Percentiles rank a stretch among this genome's conserved stretches.
Evolutionary conservation across 1,284 basidiomycete species (phyloP).

Genomic region (Moniliophthora roreri): DNA sequence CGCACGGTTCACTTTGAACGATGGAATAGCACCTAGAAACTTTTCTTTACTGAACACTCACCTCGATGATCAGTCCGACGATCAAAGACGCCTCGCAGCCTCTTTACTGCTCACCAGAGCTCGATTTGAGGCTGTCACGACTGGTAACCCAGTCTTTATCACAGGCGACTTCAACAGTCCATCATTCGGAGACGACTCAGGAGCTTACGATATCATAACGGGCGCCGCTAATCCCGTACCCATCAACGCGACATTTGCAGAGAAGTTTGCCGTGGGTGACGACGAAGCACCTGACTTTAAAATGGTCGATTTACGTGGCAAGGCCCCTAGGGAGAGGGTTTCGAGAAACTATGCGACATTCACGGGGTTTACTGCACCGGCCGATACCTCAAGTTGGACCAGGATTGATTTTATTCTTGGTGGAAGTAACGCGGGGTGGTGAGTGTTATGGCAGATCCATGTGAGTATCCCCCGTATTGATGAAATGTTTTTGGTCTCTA

Average conservation of each 20-base stretch:
- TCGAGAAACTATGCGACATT: constrained; percentile 54
- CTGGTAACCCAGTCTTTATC: constrained; percentile 42
- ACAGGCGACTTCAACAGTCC: constrained; percentile 57
- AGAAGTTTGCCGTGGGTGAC: constrained; percentile 35
- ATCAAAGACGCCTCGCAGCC: constrained; percentile 47
- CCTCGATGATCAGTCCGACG: constrained; percentile 56
- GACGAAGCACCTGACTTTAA: constrained; percentile 37
- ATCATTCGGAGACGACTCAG: constrained; percentile 41
- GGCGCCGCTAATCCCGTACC: constrained; percentile 37
- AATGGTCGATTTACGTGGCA: constrained; percentile 45
- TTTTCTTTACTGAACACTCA: constrained; percentile 53
- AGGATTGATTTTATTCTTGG: constrained; percentile 59
- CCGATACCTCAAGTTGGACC: constrained; percentile 36
- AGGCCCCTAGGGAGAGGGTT: constrained; percentile 40
- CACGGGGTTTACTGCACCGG: constrained; percentile 47
- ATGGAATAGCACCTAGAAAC: constrained; percentile 13
- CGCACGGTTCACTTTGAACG: constrained; percentile 34
- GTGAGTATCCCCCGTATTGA: too few species aligned
- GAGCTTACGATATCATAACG: constrained; percentile 52
- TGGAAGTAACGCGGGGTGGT: constrained; percentile 49
- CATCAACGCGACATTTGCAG: constrained; percentile 43
- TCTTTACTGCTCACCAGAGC: constrained; percentile 51
- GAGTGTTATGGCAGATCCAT: constrained; percentile 17
- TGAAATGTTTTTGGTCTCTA: too few species aligned
- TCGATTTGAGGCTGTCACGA: constrained; percentile 43